A percentile compares a stretch with the other conserved stretches of the same genome.
phyloP scores from a whole-genome alignment of 192 early-diverging fungal genomes.

The Coemansia sp. region DNA sequence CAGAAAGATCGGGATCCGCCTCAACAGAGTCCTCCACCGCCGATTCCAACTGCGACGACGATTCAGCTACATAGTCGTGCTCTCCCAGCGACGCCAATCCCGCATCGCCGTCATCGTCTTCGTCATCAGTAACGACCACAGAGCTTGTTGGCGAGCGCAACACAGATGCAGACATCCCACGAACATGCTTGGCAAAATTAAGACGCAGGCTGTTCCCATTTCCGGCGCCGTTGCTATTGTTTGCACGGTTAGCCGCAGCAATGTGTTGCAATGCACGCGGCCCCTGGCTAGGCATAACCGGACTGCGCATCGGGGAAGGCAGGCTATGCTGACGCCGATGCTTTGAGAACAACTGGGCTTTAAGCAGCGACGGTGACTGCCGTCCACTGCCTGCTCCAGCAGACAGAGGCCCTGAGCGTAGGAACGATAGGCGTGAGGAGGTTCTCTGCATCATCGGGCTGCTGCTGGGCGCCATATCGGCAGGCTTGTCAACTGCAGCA shows the following conservation, averaged over 20 bases:
- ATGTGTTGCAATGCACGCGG: constrained; percentile 39
- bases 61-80: background rate
- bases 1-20: constrained; percentile 28
- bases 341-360: constrained; percentile 14
- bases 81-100: background rate
- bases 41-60: background rate
- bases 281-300: background rate
- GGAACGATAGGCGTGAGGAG: constrained; percentile 25
- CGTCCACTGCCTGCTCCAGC: constrained; percentile 3
- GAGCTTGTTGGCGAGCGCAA: constrained; percentile 8
- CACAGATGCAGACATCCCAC: constrained; percentile 36
- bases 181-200: constrained; percentile 16
- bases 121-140: background rate
- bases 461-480: background rate
- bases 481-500: background rate
- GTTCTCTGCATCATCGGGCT: constrained; percentile 11
- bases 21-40: background rate
- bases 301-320: constrained; percentile 25
- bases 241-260: constrained; percentile 35
- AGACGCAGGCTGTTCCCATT: constrained; percentile 1
- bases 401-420: constrained; percentile 10
- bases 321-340: constrained; percentile 51
- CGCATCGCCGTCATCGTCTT: background rate
- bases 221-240: constrained; percentile 1
- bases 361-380: constrained; percentile 25